Conservation (phyloP, 1,139 yeast genomes). For the Scheffersomyces titani region DNA sequence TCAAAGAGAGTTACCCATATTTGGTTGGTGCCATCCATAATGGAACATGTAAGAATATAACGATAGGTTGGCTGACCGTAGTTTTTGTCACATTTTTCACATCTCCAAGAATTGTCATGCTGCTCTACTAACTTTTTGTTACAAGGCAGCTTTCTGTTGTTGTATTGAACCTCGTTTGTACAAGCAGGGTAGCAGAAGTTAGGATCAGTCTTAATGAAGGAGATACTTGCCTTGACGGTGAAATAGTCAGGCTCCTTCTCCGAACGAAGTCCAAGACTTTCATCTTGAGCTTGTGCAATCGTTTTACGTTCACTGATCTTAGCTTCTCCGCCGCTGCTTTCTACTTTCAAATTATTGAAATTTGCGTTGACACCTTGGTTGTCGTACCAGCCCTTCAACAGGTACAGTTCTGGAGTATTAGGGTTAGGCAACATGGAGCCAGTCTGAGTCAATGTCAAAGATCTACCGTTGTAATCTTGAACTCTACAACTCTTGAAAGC, state of each 20-base stretch:
- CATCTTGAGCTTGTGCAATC: slow-evolving; percentile 65
- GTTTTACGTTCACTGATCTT: slow-evolving; percentile 57
- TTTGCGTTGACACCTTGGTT: slow-evolving; percentile 65
- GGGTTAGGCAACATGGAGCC: slow-evolving; percentile 81
- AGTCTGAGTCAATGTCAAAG: slow-evolving; percentile 76
- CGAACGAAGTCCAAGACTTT: slow-evolving; percentile 55
- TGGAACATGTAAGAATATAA: slow-evolving; percentile 70
- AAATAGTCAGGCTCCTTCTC: slow-evolving; percentile 60
- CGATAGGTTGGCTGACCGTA: slow-evolving; percentile 74
- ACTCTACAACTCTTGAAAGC: slow-evolving; percentile 92
- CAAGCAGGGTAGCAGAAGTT: slow-evolving; percentile 93
- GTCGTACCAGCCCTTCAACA: slow-evolving; percentile 94
- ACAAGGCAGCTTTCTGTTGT: slow-evolving; percentile 47
- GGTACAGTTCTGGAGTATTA: slow-evolving; percentile 84
- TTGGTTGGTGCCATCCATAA: slow-evolving; percentile 80
- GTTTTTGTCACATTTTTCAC: slow-evolving; percentile 83
- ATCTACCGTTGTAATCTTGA: slow-evolving; percentile 85
- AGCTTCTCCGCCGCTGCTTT: slow-evolving; percentile 28
- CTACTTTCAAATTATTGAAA: slow-evolving; percentile 62
- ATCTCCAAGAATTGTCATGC: slow-evolving; percentile 70
- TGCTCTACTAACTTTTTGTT: slow-evolving; percentile 79
- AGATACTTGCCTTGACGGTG: slow-evolving; percentile 70
- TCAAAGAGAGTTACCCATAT: slow-evolving; percentile 89
- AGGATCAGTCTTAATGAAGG: slow-evolving; percentile 64
- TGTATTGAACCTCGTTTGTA: slow-evolving; percentile 41